These are phyloP conservation scores for Sporothrix pallida DNA, from an alignment of 2,329 filamentous ascomycete species.

Conservation along the genomic window DNA sequence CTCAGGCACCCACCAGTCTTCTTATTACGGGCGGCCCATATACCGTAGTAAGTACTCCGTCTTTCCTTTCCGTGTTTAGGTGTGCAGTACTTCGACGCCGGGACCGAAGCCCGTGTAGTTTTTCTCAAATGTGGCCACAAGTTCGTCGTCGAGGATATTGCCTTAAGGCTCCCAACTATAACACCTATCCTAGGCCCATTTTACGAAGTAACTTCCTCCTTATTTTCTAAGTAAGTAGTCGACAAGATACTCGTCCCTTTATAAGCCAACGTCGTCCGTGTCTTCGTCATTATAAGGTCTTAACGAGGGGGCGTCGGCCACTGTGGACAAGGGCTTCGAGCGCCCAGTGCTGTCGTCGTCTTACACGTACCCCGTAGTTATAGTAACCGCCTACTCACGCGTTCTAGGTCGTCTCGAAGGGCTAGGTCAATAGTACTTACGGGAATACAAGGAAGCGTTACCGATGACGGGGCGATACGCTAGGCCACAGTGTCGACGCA, in stretches of 20 bases:
- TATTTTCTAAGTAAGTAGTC: constrained; percentile 19
- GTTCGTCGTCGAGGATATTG: constrained; percentile 17
- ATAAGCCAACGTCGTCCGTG: neutral
- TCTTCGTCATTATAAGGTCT: constrained; percentile 1
- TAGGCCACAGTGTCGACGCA: neutral
- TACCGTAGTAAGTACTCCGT: constrained; percentile 11
- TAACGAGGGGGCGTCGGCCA: neutral
- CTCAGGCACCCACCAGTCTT: neutral
- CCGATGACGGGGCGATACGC: neutral
- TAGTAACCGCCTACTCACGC: neutral
- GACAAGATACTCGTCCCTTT: constrained; percentile 22
- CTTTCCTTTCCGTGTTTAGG: neutral
- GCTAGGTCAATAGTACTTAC: neutral
- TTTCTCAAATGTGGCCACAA: constrained; percentile 1
- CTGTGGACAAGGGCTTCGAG: neutral
- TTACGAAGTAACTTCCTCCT: neutral
- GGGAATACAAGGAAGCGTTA: neutral
- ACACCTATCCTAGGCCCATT: neutral
- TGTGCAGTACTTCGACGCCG: constrained; percentile 14
- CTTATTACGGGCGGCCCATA: neutral
- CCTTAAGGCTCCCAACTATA: neutral
- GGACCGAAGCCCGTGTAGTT: constrained; percentile 6
- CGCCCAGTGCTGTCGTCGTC: neutral
- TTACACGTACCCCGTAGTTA: neutral
- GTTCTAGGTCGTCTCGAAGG: neutral